Evolutionary conservation across 805 yeast species (phyloP), one percentile per base, ranked within the genome.

Genomic region (Candida endomychidarum): DNA sequence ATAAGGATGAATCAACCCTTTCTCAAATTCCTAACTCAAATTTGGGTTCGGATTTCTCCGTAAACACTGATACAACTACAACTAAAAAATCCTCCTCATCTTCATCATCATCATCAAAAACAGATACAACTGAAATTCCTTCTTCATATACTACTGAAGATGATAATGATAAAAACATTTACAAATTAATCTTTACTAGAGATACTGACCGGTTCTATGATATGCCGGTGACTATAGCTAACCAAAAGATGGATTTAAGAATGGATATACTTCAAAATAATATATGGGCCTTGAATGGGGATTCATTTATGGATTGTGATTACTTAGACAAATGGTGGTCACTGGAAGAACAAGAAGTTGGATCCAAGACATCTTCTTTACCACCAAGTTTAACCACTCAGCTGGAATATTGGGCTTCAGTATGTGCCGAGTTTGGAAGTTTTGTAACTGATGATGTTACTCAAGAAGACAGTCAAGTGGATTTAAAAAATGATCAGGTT

Each of bases 241-340:
- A 43, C 19, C 48, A 52, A 11, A 28, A 37, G 2, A 32, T 56
- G 20, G 49, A 48, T 11, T 44, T 60, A 1, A 48, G 67, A 25
- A 30, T 65, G 25, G 74, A 67, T 46, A 21, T 58, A 15, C 16
- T 58, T n/a, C 73, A 63, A 48, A 67, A 68, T 5, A 65, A 67
- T 12, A 29, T 65, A 2, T 68, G 72, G 72, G 64, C 63, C 14
- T 46, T 67, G 48, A 52, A 63, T 39, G 59, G 54, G 5, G 37
- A 54, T 11, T 32, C 37, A 3, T 44, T 64, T 32, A 43, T 49
- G 26, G 50, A 51, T 28, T 68, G 73, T 44, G 31, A 40, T 9
- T 49, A 47, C 15, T 33, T 60, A 8, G 31, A 37, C 33, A 20
- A 18, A 1, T 61, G 60, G 61, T 51, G 46, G 42, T 20, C 38